A percentile compares a stretch with the other conserved stretches of the same genome.
Evolutionary conservation across 2,329 filamentous ascomycete species (phyloP).

Genomic region (Arthroderma uncinatum): DNA sequence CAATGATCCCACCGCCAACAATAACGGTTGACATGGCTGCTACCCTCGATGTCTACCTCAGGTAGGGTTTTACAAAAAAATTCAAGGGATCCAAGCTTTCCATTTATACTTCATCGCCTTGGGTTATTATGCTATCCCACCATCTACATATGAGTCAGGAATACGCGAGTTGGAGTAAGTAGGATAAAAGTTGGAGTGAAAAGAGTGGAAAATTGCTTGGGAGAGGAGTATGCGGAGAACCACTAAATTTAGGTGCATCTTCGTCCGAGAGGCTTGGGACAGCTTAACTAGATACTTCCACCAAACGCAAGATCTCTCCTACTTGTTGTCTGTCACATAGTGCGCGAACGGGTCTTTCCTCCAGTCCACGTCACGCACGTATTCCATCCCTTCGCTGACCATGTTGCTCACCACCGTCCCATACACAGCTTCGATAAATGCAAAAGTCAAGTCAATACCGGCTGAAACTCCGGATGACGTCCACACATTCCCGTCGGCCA

Average conservation of each 20-base stretch:
- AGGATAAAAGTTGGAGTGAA: background rate
- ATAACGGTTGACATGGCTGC: slow-evolving; percentile 49
- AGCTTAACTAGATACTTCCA: background rate
- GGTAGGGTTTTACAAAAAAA: background rate
- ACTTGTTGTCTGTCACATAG: background rate
- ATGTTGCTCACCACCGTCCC: slow-evolving; percentile 41
- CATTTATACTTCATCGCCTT: background rate
- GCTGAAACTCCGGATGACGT: slow-evolving; percentile 52
- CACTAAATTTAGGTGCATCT: background rate
- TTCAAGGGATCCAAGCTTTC: background rate
- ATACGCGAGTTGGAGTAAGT: background rate
- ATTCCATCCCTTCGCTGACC: slow-evolving; percentile 47
- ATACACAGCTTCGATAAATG: slow-evolving; percentile 45
- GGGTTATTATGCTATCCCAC: background rate
- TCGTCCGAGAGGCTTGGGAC: background rate
- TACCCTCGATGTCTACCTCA: background rate
- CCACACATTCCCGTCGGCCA: slow-evolving; percentile 56
- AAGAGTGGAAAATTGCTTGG: background rate
- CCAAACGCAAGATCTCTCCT: background rate
- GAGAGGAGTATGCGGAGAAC: background rate
- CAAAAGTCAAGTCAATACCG: slow-evolving; percentile 51
- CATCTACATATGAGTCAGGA: background rate
- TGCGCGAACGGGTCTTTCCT: slow-evolving; percentile 45
- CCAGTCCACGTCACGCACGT: slow-evolving; percentile 44
- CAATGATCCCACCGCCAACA: slow-evolving; percentile 59